These are phyloP conservation scores for Chenopodium formosanum DNA, from an alignment of 148 eudicot genomes.

Conservation along the genomic window DNA sequence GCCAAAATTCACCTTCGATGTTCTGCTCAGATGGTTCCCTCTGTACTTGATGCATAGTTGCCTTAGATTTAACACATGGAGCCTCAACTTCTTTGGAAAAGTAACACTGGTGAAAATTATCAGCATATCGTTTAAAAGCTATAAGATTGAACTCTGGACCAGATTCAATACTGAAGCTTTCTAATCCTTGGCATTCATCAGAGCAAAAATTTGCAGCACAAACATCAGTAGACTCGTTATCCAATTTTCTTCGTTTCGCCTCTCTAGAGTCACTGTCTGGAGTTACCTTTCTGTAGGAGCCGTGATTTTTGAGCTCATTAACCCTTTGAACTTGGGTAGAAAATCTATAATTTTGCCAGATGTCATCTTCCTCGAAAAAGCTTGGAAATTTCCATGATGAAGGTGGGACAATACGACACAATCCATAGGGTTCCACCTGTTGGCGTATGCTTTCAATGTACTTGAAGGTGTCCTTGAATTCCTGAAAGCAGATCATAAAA, in stretches of 20 bases:
- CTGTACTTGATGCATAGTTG: slow-evolving; percentile 12
- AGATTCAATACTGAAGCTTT: slow-evolving; percentile 35
- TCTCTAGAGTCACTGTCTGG: slow-evolving; percentile 30
- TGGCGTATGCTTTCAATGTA: slow-evolving; percentile 63
- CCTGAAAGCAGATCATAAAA: slow-evolving; percentile 36
- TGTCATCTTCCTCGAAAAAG: slow-evolving; percentile 43
- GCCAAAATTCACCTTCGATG: slow-evolving; percentile 82
- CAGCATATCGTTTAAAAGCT: slow-evolving; percentile 63
- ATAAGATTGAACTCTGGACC: slow-evolving; percentile 60
- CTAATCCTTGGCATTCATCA: slow-evolving; percentile 19
- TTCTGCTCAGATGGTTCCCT: slow-evolving; percentile 42
- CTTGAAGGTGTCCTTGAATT: slow-evolving; percentile 58
- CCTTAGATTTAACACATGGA: slow-evolving; percentile 21
- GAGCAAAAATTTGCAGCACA: slow-evolving; percentile 27
- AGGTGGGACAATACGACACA: slow-evolving; percentile 85
- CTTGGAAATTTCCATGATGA: slow-evolving; percentile 68
- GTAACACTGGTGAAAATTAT: slow-evolving; percentile 53
- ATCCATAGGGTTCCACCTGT: slow-evolving; percentile 61
- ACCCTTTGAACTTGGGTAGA: slow-evolving; percentile 45
- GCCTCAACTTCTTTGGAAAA: slow-evolving; percentile 37
- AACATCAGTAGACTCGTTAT: slow-evolving; percentile 30
- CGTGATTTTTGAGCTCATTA: slow-evolving; percentile 36
- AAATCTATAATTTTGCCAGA: slow-evolving; percentile 46
- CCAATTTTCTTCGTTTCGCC: slow-evolving; percentile 39
- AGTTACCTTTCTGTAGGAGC: slow-evolving; percentile 28